These are phyloP conservation scores for Massarina eburnea DNA, from an alignment of 2,329 filamentous ascomycete genomes.

Conservation along the genomic window DNA sequence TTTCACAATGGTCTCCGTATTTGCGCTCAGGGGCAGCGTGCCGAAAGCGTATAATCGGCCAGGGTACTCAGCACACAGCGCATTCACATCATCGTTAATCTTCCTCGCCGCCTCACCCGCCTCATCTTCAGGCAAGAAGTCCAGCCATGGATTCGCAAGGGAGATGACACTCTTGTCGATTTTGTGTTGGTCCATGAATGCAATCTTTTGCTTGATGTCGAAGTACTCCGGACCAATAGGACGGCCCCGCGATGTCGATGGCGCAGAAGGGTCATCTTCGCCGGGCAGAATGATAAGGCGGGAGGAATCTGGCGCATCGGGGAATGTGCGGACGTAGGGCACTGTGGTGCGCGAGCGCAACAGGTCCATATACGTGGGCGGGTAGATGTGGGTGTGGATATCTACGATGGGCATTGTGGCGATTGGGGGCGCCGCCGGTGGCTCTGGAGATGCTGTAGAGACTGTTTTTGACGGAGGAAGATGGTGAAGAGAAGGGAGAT, in stretches of 20 bases:
- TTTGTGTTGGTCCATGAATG: conserved; percentile 82
- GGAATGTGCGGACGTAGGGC: conserved; percentile 71
- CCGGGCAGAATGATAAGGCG: conserved; percentile 68
- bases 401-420: conserved; percentile 53
- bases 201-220: conserved; percentile 75
- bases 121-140: conserved; percentile 68
- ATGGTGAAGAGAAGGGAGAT: neutral
- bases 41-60: conserved; percentile 81
- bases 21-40: conserved; percentile 74
- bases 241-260: conserved; percentile 65
- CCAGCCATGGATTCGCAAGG: conserved; percentile 91
- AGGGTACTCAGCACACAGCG: conserved; percentile 66
- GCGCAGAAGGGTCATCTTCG: conserved; percentile 56
- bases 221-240: conserved; percentile 84
- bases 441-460: neutral
- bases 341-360: conserved; percentile 61
- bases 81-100: conserved; percentile 78
- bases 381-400: conserved; percentile 66
- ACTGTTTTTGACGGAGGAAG: neutral
- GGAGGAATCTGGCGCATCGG: conserved; percentile 53
- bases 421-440: neutral
- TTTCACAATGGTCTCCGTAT: conserved; percentile 59
- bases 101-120: conserved; percentile 64
- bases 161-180: conserved; percentile 86
- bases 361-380: conserved; percentile 60